phyloP scores from a whole-genome alignment of 2,329 filamentous ascomycete genomes.

The Cytospora schulzeri region DNA sequence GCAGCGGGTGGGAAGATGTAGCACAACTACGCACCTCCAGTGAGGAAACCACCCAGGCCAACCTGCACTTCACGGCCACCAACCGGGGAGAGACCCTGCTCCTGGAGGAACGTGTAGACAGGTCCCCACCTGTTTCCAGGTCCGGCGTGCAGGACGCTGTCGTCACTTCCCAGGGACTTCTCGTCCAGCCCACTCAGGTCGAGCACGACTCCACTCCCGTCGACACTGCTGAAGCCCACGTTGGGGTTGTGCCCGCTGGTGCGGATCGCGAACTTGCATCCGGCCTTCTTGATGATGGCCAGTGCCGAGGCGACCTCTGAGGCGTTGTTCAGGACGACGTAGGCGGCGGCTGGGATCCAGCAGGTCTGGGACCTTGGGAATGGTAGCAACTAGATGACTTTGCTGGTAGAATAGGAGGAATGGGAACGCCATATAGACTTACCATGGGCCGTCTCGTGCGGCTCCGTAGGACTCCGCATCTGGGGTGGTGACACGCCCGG shows the following conservation, averaged over 20 bases:
- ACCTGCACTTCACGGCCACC: slow-evolving; percentile 30
- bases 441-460: slow-evolving; percentile 8
- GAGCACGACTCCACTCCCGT: slow-evolving; percentile 28
- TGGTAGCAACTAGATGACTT: background rate
- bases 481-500: background rate
- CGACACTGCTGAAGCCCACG: slow-evolving; percentile 27
- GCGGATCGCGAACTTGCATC: slow-evolving; percentile 28
- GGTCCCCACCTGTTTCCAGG: slow-evolving; percentile 26
- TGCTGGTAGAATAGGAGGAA: too few relatives aligned
- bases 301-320: slow-evolving; percentile 26
- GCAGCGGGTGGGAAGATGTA: too few relatives aligned
- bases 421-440: background rate
- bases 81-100: slow-evolving; percentile 18
- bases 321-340: slow-evolving; percentile 18
- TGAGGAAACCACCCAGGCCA: slow-evolving; percentile 28
- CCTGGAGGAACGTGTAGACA: slow-evolving; percentile 28
- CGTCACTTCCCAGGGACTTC: background rate
- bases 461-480: background rate
- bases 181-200: slow-evolving; percentile 27
- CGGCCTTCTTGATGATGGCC: slow-evolving; percentile 13
- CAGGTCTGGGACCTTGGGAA: slow-evolving; percentile 23
- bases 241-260: slow-evolving; percentile 29
- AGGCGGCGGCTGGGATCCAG: slow-evolving; percentile 27
- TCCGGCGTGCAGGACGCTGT: slow-evolving; percentile 11
- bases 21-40: slow-evolving; percentile 30